Conservation (phyloP, 2,329 filamentous ascomycete genomes). For the Talaromyces sp. region DNA sequence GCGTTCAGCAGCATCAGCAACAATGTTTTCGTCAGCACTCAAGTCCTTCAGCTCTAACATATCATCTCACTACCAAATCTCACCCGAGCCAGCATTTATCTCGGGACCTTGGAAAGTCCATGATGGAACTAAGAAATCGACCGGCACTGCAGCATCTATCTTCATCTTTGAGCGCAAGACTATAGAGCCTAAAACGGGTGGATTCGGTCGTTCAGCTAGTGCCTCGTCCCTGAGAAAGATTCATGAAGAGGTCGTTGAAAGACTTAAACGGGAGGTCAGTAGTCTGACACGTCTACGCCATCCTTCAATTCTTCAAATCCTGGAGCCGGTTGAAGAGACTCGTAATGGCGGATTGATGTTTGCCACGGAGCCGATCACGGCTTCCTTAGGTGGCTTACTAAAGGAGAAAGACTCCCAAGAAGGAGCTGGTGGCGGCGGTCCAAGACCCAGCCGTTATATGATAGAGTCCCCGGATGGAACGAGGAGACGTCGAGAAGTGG, state of each 20-base stretch:
- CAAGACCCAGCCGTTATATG: constrained; percentile 72
- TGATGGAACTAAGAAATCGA: constrained; percentile 95
- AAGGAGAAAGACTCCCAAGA: constrained; percentile 89
- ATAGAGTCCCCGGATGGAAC: constrained; percentile 74
- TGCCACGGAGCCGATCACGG: constrained; percentile 85
- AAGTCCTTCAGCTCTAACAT: constrained; percentile 96
- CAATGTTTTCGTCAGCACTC: constrained; percentile 88
- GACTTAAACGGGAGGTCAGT: constrained; percentile 86
- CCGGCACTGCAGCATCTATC: constrained; percentile 80
- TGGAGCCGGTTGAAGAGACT: constrained; percentile 93
- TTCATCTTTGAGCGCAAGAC: constrained; percentile 93
- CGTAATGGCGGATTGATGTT: constrained; percentile 90
- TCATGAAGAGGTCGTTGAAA: constrained; percentile 85
- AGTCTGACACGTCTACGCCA: constrained; percentile 84
- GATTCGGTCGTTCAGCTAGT: constrained; percentile 58
- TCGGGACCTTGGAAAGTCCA: constrained; percentile 97
- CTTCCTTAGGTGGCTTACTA: constrained; percentile 76
- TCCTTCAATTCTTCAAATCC: constrained; percentile 85
- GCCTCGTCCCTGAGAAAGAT: constrained; percentile 70
- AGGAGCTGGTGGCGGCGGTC: constrained; percentile 46
- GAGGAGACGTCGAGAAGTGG: constrained; percentile 71
- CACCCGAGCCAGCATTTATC: constrained; percentile 68
- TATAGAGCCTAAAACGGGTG: constrained; percentile 65
- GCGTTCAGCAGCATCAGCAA: constrained; percentile 26
- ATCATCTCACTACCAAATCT: constrained; percentile 81